Conservation (phyloP, 495 filamentous ascomycete species). For the Neurospora terricola region DNA sequence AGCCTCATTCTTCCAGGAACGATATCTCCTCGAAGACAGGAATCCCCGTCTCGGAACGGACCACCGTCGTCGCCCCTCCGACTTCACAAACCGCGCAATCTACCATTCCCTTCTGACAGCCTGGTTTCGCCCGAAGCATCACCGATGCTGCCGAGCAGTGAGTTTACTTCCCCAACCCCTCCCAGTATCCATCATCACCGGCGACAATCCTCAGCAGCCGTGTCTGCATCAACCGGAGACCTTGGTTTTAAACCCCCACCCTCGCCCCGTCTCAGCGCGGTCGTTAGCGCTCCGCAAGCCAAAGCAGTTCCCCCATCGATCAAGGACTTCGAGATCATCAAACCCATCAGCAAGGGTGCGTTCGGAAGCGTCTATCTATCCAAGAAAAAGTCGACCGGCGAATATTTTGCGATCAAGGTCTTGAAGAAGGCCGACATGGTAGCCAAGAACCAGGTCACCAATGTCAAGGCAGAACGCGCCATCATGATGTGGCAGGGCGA, state of each 20-base stretch:
- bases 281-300: slow-evolving; percentile 59
- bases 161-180: slow-evolving; percentile 61
- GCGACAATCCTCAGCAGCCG: slow-evolving; percentile 81
- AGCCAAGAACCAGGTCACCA: slow-evolving; percentile 97
- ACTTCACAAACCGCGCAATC: slow-evolving; percentile 67
- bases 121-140: slow-evolving; percentile 81
- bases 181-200: slow-evolving; percentile 63
- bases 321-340: slow-evolving; percentile 99
- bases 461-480: slow-evolving; percentile 96
- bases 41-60: slow-evolving; percentile 64
- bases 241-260: slow-evolving; percentile 52
- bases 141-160: slow-evolving; percentile 69
- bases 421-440: slow-evolving; percentile 99
- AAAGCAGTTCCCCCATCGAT: slow-evolving; percentile 87
- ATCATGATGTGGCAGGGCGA: slow-evolving; percentile 99
- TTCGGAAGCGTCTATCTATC: slow-evolving; percentile 97
- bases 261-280: slow-evolving; percentile 68
- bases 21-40: slow-evolving; percentile 69
- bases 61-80: slow-evolving; percentile 81
- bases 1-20: slow-evolving; percentile 70
- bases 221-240: slow-evolving; percentile 51
- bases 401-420: slow-evolving; percentile 98
- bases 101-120: slow-evolving; percentile 63
- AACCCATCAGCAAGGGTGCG: slow-evolving; percentile 96
- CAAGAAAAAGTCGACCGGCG: slow-evolving; percentile 96